phyloP scores from a whole-genome alignment of 192 early-diverging fungal genomes.

The Coemansia interrupta region DNA sequence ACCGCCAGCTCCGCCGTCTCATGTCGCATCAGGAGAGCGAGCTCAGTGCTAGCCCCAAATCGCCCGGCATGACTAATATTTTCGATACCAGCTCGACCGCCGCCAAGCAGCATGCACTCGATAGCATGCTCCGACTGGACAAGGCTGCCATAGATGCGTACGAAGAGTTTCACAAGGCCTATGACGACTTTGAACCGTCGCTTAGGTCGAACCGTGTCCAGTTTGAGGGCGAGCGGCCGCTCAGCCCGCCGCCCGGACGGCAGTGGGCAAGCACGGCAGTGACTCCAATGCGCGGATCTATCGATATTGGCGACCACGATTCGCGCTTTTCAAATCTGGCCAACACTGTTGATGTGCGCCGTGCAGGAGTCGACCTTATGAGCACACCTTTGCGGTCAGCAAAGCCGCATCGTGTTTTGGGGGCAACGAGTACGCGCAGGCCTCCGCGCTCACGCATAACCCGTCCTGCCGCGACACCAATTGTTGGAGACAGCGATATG shows the following conservation, averaged over 20 bases:
- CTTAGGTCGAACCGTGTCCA: constrained; percentile 38
- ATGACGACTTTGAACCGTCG: constrained; percentile 47
- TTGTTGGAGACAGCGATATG: constrained; percentile 33
- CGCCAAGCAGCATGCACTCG: constrained; percentile 20
- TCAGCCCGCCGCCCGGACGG: constrained; percentile 40
- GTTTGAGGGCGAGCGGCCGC: constrained; percentile 44
- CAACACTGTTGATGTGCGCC: constrained; percentile 34
- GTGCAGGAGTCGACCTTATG: constrained; percentile 43
- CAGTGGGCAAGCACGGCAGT: constrained; percentile 17
- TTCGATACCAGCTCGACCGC: constrained; percentile 22
- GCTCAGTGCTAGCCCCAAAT: not conserved
- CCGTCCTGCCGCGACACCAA: constrained; percentile 11
- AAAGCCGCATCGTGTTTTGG: constrained; percentile 23
- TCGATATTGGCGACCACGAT: constrained; percentile 27
- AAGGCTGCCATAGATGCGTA: constrained; percentile 37
- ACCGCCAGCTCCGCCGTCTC: constrained; percentile 19
- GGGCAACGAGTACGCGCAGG: constrained; percentile 36
- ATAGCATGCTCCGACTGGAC: constrained; percentile 19
- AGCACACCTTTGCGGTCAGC: constrained; percentile 35
- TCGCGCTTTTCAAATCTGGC: constrained; percentile 16
- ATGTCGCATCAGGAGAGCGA: not conserved
- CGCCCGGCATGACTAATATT: constrained; percentile 9
- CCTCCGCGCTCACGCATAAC: constrained; percentile 24
- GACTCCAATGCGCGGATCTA: constrained; percentile 27
- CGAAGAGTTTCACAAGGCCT: constrained; percentile 43